These are phyloP conservation scores for Knoxia roxburghii DNA, from an alignment of 257 asterid species.

Conservation along the genomic window DNA sequence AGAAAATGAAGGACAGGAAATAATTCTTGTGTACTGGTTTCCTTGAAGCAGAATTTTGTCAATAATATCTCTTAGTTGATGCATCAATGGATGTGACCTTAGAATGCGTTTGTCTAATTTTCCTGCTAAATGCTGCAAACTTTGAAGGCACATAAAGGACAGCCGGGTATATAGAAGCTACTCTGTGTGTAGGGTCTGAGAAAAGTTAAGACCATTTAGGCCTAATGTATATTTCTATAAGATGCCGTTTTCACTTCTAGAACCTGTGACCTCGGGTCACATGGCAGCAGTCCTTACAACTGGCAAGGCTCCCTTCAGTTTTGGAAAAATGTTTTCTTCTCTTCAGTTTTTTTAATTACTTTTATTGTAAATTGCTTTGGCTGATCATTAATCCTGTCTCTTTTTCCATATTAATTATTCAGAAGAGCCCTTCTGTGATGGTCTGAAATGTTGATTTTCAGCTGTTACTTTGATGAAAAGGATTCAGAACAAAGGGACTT, in stretches of 20 bases:
- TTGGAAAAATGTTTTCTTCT: neutral
- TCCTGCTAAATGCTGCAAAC: neutral
- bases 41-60: neutral
- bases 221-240: too few species aligned
- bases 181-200: too few species aligned
- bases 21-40: neutral
- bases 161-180: too few species aligned
- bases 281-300: too few species aligned
- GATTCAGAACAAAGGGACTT: slow-evolving; percentile 2
- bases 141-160: neutral
- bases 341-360: neutral
- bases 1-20: neutral
- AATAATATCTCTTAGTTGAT: neutral
- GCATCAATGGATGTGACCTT: neutral
- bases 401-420: neutral
- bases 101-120: neutral
- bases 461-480: neutral
- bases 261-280: too few species aligned
- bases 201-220: too few species aligned
- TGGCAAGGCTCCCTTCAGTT: too few species aligned
- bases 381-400: neutral
- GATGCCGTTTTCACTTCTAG: too few species aligned
- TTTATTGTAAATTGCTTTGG: neutral
- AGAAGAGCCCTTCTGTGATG: neutral
- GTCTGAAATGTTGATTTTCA: neutral